Evolutionary conservation across 306 rosid genomes (phyloP).

Genomic region (Coriaria nepalensis): DNA sequence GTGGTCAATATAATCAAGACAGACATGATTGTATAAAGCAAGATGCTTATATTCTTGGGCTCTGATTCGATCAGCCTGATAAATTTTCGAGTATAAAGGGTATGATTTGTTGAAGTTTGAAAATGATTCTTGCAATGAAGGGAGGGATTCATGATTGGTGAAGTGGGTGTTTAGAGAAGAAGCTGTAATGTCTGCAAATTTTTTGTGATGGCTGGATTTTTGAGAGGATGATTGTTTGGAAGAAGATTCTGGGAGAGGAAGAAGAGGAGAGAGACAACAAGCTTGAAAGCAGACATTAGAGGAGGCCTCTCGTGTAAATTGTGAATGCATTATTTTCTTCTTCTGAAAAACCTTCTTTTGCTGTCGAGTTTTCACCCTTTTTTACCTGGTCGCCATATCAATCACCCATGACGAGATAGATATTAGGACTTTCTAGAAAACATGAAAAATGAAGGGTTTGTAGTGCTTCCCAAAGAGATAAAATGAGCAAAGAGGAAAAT

Average conservation of each 20-base stretch:
- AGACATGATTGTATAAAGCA: conserved; percentile 37
- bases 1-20: conserved; percentile 63
- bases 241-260: conserved; percentile 15
- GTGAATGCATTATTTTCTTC: too few species aligned
- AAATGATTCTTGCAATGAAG: conserved; percentile 42
- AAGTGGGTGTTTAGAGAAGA: conserved; percentile 44
- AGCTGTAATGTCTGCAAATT: conserved; percentile 27
- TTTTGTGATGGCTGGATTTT: conserved; percentile 15
- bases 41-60: conserved; percentile 51
- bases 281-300: too few species aligned
- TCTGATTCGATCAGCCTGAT: conserved; percentile 40
- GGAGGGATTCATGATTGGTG: conserved; percentile 71
- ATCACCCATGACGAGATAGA: background rate
- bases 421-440: background rate
- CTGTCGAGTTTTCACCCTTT: too few species aligned
- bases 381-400: too few species aligned
- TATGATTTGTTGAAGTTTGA: conserved; percentile 37
- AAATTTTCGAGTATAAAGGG: conserved; percentile 30
- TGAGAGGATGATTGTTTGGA: conserved; percentile 6
- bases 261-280: conserved; percentile 15
- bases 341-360: too few species aligned
- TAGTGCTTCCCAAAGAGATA: conserved; percentile 9
- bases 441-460: conserved; percentile 19
- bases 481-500: too few species aligned
- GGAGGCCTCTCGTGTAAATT: too few species aligned